Conservation (phyloP, 2,329 filamentous ascomycete species). For the Colletotrichum endophyticum region DNA sequence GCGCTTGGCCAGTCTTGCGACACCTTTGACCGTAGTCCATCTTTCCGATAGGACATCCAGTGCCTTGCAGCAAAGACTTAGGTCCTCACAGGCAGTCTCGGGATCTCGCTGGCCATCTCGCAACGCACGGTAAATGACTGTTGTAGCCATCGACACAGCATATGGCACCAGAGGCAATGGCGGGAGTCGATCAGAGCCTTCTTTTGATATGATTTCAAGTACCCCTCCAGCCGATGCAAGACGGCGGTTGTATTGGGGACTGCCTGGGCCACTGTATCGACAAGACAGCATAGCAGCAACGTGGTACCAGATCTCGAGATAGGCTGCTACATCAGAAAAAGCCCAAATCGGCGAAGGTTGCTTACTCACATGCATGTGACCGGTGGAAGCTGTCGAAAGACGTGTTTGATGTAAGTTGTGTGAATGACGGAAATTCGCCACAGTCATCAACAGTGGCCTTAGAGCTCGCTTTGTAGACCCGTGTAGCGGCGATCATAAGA, state of each 20-base stretch:
- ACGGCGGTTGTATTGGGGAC: constrained; percentile 18
- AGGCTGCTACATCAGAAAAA: not conserved
- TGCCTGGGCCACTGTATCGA: constrained; percentile 23
- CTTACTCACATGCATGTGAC: constrained; percentile 15
- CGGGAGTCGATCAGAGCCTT: constrained; percentile 7
- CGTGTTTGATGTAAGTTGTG: not conserved
- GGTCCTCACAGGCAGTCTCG: not conserved
- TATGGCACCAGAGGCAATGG: constrained; percentile 24
- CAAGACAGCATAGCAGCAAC: constrained; percentile 25
- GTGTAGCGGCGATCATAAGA: constrained; percentile 22
- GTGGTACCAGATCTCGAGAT: constrained; percentile 26
- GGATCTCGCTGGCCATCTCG: constrained; percentile 14
- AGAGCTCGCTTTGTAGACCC: constrained; percentile 23
- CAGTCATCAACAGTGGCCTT: constrained; percentile 14
- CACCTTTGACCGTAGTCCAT: constrained; percentile 20
- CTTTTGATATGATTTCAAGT: constrained; percentile 9
- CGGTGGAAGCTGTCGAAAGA: constrained; percentile 9
- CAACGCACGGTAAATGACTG: constrained; percentile 23
- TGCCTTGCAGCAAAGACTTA: constrained; percentile 14
- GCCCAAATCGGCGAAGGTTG: not conserved
- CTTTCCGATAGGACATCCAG: constrained; percentile 2
- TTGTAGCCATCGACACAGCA: constrained; percentile 24
- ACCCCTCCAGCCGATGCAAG: constrained; percentile 20
- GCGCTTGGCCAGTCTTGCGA: constrained; percentile 14
- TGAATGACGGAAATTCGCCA: constrained; percentile 16